Percentiles rank a stretch among this genome's conserved stretches.
phyloP scores from a whole-genome alignment of 495 filamentous ascomycete species.

The Opeltia flavorubescens region DNA sequence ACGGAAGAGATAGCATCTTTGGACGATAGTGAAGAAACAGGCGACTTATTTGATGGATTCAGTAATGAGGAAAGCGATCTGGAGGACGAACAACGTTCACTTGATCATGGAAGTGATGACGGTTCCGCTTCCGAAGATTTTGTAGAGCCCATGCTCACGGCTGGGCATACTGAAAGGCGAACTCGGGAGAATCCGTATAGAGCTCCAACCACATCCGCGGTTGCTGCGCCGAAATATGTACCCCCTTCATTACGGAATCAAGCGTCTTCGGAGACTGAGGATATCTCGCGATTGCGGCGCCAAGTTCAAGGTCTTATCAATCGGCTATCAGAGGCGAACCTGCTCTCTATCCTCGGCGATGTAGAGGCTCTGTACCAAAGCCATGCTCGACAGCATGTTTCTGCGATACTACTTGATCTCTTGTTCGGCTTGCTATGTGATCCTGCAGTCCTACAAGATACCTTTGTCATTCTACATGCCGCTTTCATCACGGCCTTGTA shows the following conservation, averaged over 20 bases:
- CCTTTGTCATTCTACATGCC: constrained; percentile 78
- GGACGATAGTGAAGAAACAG: constrained; percentile 14
- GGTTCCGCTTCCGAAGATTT: constrained; percentile 14
- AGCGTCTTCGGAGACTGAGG: constrained; percentile 48
- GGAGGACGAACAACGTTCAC: constrained; percentile 18
- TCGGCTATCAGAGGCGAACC: constrained; percentile 77
- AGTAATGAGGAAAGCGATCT: constrained; percentile 17
- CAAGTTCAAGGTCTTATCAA: constrained; percentile 84
- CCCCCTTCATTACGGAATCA: constrained; percentile 69
- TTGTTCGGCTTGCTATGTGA: constrained; percentile 66
- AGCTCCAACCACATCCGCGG: constrained; percentile 30
- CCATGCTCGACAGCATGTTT: constrained; percentile 71
- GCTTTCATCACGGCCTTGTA: constrained; percentile 82
- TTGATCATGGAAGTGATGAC: constrained; percentile 29
- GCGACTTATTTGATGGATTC: constrained; percentile 13
- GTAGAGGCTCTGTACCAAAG: constrained; percentile 70
- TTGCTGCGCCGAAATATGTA: constrained; percentile 54
- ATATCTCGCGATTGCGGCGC: constrained; percentile 52
- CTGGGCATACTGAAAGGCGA: constrained; percentile 21
- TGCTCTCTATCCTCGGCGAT: constrained; percentile 65
- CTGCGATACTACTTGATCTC: constrained; percentile 58
- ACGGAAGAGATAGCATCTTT: constrained; percentile 20
- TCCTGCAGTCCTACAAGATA: constrained; percentile 60
- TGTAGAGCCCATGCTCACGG: constrained; percentile 17
- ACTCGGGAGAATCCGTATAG: constrained; percentile 48